Conservation (phyloP, 176 grass and related monocot species). For the Avena sativa region DNA sequence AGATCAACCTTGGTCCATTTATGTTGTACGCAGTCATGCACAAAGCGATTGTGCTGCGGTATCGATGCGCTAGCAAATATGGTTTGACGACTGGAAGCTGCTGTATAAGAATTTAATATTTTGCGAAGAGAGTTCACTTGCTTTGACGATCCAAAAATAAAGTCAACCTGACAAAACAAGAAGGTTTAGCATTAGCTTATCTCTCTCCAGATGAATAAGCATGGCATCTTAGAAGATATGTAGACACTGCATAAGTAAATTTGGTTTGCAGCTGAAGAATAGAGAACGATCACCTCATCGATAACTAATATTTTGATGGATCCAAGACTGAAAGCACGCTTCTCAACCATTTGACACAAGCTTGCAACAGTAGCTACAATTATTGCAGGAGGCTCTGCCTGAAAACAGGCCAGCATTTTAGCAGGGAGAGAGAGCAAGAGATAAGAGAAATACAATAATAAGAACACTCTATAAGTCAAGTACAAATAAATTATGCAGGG, state of each 20-base stretch:
- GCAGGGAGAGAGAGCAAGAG: not conserved
- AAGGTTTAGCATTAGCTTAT: conserved; percentile 1
- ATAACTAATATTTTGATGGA: conserved; percentile 80
- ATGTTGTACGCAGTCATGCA: conserved; percentile 83
- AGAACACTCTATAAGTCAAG: not conserved
- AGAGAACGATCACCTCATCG: conserved; percentile 63
- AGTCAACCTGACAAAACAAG: conserved; percentile 74
- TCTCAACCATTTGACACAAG: conserved; percentile 91
- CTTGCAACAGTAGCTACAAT: conserved; percentile 83
- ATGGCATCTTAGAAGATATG: not conserved
- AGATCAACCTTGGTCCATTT: conserved; percentile 92
- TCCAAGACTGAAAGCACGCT: conserved; percentile 69
- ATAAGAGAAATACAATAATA: not conserved
- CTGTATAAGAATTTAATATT: conserved; percentile 80
- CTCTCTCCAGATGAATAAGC: not conserved
- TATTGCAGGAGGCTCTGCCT: conserved; percentile 87
- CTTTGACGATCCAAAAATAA: conserved; percentile 87
- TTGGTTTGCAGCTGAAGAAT: conserved; percentile 1
- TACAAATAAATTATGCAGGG: not conserved
- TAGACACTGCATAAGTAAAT: not conserved
- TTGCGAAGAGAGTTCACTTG: conserved; percentile 82
- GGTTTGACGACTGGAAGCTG: conserved; percentile 68
- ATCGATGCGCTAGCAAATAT: conserved; percentile 94
- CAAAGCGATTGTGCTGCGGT: conserved; percentile 91
- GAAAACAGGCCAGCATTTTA: conserved; percentile 26